These are phyloP conservation scores for Cryphonectria japonica DNA, from an alignment of 2,329 filamentous ascomycete genomes.

Conservation along the genomic window DNA sequence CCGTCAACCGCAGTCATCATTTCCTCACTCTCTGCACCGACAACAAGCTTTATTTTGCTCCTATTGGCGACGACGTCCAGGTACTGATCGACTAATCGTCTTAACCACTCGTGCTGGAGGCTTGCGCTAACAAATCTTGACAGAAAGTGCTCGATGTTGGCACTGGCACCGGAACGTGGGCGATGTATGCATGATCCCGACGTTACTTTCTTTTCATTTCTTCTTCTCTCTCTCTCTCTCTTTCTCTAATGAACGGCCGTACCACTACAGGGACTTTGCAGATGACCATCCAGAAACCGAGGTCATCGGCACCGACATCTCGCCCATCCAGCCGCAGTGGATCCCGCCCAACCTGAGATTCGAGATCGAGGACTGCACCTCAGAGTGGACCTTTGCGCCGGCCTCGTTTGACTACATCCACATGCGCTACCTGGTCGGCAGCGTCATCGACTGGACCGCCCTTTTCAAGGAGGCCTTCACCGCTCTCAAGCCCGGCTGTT, in stretches of 20 bases:
- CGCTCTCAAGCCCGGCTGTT: slow-evolving; percentile 57
- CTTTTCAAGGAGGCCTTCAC: slow-evolving; percentile 53
- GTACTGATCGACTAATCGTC: not conserved
- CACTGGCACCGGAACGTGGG: slow-evolving; percentile 60
- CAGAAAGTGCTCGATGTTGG: slow-evolving; percentile 53
- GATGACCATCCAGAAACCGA: slow-evolving; percentile 47
- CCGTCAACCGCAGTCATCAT: slow-evolving; percentile 33
- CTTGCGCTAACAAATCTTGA: not conserved
- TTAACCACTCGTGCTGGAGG: no score
- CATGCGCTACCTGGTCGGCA: slow-evolving; percentile 56
- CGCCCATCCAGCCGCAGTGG: slow-evolving; percentile 59
- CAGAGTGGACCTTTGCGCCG: slow-evolving; percentile 49
- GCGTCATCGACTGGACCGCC: slow-evolving; percentile 55
- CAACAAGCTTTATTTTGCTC: slow-evolving; percentile 35
- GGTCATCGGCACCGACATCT: slow-evolving; percentile 60
- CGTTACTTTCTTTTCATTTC: not conserved
- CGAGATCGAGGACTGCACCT: slow-evolving; percentile 64
- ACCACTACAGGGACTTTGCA: slow-evolving; percentile 49
- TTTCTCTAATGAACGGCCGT: not conserved
- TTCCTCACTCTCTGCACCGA: slow-evolving; percentile 33
- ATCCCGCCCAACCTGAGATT: slow-evolving; percentile 60
- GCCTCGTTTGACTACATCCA: slow-evolving; percentile 61
- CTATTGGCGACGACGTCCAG: slow-evolving; percentile 32
- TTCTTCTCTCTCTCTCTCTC: not conserved
- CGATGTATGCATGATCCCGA: slow-evolving; percentile 33